Conservation (phyloP, 73 alveolate genomes). For the Halteria grandinella region DNA sequence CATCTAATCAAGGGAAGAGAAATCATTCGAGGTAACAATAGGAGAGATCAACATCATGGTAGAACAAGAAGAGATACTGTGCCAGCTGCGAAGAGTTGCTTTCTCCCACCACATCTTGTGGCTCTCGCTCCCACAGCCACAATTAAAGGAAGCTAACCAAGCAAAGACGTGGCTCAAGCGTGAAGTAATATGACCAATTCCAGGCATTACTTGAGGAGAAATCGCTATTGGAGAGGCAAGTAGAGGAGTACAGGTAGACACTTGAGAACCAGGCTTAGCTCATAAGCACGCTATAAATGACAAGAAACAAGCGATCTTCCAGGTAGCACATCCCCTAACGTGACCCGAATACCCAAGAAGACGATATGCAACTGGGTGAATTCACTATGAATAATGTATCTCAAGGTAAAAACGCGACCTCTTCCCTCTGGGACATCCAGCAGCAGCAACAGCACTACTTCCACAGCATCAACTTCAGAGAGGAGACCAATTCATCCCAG, state of each 20-base stretch:
- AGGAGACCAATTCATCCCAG: too few species aligned
- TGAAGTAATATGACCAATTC: not conserved
- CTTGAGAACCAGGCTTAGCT: constrained; percentile 2
- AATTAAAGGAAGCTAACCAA: not conserved
- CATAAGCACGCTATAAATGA: not conserved
- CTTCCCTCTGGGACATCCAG: too few species aligned
- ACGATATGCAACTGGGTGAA: too few species aligned
- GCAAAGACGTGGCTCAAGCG: not conserved
- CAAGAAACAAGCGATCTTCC: not conserved
- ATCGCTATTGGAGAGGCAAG: constrained; percentile 23
- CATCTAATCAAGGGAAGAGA: too few species aligned
- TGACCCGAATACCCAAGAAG: too few species aligned
- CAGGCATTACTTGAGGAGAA: constrained; percentile 22
- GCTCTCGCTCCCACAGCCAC: not conserved
- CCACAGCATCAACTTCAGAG: too few species aligned
- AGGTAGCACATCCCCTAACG: too few species aligned
- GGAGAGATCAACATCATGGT: not conserved
- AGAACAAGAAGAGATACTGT: not conserved
- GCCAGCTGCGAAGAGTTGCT: too few species aligned
- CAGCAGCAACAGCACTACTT: too few species aligned
- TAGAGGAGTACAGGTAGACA: constrained; percentile 39
- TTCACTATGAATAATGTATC: too few species aligned
- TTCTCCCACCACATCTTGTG: too few species aligned
- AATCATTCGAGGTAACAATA: not conserved
- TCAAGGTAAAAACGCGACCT: too few species aligned